Percentiles rank a stretch among this genome's conserved stretches.
Evolutionary conservation across 1,284 basidiomycete genomes (phyloP).

Genomic region (Ceratobasidium theobromae): DNA sequence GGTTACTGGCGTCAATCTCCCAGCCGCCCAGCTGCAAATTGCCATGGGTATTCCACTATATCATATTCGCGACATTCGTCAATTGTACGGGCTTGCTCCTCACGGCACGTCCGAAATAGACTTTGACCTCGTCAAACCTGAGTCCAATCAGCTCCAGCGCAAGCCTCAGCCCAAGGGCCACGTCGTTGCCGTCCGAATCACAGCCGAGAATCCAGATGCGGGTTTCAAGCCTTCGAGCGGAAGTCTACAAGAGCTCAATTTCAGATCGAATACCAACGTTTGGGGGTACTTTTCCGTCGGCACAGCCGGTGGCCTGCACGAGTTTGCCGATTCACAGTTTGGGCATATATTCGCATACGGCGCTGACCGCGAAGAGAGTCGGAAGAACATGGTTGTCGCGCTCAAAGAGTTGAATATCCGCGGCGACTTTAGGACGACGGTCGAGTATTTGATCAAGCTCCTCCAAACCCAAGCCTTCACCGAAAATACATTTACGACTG

Average conservation of each 20-base stretch:
- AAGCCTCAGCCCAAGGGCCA: constrained; percentile 98
- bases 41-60: constrained; percentile 99
- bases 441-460: constrained; percentile 98
- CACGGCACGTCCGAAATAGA: constrained; percentile 90
- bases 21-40: constrained; percentile 95
- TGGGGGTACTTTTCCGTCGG: constrained; percentile 99
- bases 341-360: constrained; percentile 99
- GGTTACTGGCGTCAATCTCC: constrained; percentile 98
- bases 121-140: constrained; percentile 91
- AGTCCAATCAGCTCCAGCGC: constrained; percentile 84
- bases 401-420: constrained; percentile 98
- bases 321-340: constrained; percentile 98
- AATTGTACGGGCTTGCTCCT: constrained; percentile 91
- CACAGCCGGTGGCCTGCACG: constrained; percentile 94
- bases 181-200: constrained; percentile 98
- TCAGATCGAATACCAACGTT: constrained; percentile 97
- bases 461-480: constrained; percentile 96
- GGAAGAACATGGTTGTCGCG: constrained; percentile 99
- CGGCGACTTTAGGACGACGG: constrained; percentile 98
- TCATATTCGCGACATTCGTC: constrained; percentile 94
- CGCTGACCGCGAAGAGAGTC: constrained; percentile 89
- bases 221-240: constrained; percentile 99
- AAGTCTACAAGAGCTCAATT: constrained; percentile 96
- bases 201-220: constrained; percentile 98
- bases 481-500: constrained; percentile 97